Evolutionary conservation across 2,329 filamentous ascomycete genomes (phyloP), one percentile per base, ranked within the genome.

Genomic region (Venturia carpophila): DNA sequence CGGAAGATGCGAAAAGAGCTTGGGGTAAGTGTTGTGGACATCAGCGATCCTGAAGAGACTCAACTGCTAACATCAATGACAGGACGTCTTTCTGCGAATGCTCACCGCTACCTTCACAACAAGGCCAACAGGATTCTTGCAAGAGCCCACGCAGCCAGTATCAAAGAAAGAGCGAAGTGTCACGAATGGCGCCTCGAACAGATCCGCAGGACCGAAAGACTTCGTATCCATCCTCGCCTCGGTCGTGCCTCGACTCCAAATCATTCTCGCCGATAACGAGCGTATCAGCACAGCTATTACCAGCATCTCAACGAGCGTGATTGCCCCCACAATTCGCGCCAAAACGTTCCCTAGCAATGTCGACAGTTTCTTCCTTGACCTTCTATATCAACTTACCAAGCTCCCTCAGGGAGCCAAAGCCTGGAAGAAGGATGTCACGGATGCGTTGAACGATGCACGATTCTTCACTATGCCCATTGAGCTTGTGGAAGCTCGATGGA

Each of bases 21-120:
- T 21, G 90, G 90, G 30, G 91, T 93, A 81, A 76, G 89, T 52
- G 9, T 15, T 52, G 21, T 83, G 13, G 49, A 11, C 2, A 7
- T 27, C 64, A 19, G 5, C 21, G 21, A 63, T 1, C 17, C 19
- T 39, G 4, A 34, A 6, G 15, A 5, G 39, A n/a, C 17, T 10
- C 15, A 37, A 9, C n/a, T 49, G 30, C 27, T 61, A 45, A 68
- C 65, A 69, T 75, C 65, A 75, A 67, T 19, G 43, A 13, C 68
- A 95, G 89, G 94, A 99, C 71, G 83, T 97, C 0, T 95, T 97
- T 73, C 81, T 94, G 15, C 84, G 92, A 19, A 83, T 99, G 1
- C 82, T 99, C 17, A 90, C 92, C 3, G 94, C 93, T n/a, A 89
- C 95, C 2, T 97, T 97, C 73, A 96, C 94, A 0, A 95, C 91